Percentiles rank a stretch among this genome's conserved stretches.
Evolutionary conservation across 139 green algal species (phyloP).

Genomic region (Coelastrella sp.): DNA sequence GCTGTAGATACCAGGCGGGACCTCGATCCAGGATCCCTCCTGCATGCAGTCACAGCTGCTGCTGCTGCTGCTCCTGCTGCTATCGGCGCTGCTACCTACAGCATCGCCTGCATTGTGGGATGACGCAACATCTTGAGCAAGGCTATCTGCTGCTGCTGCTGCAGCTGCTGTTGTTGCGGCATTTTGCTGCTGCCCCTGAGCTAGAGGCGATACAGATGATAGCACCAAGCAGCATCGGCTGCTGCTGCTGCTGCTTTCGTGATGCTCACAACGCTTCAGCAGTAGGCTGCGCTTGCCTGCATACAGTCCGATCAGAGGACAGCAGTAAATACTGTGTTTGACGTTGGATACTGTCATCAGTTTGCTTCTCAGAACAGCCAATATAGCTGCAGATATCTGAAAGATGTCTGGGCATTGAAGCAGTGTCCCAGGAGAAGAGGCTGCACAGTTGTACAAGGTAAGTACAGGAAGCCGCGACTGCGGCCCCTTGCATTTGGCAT

Average conservation of each 20-base stretch:
- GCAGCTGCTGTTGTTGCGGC: background rate
- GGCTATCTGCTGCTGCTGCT: background rate
- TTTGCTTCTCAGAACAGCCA: background rate
- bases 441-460: too few relatives aligned
- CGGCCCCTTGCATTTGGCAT: too few relatives aligned
- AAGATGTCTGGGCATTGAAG: too few relatives aligned
- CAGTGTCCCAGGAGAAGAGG: too few relatives aligned
- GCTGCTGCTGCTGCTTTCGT: conserved; percentile 2
- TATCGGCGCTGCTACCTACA: too few relatives aligned
- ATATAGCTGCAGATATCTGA: too few relatives aligned
- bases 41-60: background rate
- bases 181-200: background rate
- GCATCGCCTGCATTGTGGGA: too few relatives aligned
- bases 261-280: background rate
- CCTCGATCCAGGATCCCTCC: background rate
- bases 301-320: background rate
- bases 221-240: background rate
- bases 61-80: background rate
- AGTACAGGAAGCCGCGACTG: too few relatives aligned
- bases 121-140: too few relatives aligned
- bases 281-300: conserved; percentile 34
- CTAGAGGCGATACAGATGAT: background rate
- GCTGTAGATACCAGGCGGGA: conserved; percentile 6
- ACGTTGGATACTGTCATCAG: too few relatives aligned
- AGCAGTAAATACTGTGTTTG: too few relatives aligned